A percentile compares a stretch with the other conserved stretches of the same genome.
Conservation (phyloP, 2,329 filamentous ascomycete species). For the Samsoniella hepiali region DNA sequence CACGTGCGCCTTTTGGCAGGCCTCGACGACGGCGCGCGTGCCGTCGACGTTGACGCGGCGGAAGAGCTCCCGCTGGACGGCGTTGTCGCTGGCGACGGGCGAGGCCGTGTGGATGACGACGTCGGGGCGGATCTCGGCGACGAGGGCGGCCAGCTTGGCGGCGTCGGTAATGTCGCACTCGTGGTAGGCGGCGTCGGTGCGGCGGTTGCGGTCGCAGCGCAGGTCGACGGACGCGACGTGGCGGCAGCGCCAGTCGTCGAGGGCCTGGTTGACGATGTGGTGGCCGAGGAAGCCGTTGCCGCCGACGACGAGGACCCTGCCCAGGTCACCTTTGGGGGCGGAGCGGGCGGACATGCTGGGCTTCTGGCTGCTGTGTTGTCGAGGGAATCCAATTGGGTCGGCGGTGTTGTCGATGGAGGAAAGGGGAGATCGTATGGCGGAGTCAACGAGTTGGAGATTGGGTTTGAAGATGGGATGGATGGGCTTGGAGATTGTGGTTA, state of each 20-base stretch:
- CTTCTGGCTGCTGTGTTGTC: neutral
- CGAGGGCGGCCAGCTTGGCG: constrained; percentile 57
- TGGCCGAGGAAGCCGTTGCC: constrained; percentile 83
- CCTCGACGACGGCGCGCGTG: constrained; percentile 72
- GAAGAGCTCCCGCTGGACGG: constrained; percentile 60
- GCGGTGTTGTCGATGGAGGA: neutral
- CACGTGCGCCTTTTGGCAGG: constrained; percentile 66
- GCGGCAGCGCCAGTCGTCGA: constrained; percentile 49
- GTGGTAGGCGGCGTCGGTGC: constrained; percentile 57
- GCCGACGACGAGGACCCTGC: constrained; percentile 73
- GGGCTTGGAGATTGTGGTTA: neutral
- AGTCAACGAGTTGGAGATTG: neutral
- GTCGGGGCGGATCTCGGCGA: constrained; percentile 67
- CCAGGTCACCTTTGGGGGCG: constrained; percentile 47
- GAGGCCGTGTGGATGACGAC: constrained; percentile 90
- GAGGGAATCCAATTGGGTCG: neutral
- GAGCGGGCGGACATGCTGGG: constrained; percentile 24
- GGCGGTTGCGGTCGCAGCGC: constrained; percentile 66
- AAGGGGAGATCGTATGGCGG: neutral
- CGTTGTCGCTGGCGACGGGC: constrained; percentile 53
- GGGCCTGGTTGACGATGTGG: constrained; percentile 72
- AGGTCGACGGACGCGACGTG: constrained; percentile 71
- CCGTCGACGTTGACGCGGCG: constrained; percentile 85
- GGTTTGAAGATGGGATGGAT: neutral
- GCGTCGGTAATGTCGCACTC: constrained; percentile 75